Evolutionary conservation across 2,329 filamentous ascomycete species (phyloP), one percentile per base, ranked within the genome.

Genomic region (Calonectria pteridis): DNA sequence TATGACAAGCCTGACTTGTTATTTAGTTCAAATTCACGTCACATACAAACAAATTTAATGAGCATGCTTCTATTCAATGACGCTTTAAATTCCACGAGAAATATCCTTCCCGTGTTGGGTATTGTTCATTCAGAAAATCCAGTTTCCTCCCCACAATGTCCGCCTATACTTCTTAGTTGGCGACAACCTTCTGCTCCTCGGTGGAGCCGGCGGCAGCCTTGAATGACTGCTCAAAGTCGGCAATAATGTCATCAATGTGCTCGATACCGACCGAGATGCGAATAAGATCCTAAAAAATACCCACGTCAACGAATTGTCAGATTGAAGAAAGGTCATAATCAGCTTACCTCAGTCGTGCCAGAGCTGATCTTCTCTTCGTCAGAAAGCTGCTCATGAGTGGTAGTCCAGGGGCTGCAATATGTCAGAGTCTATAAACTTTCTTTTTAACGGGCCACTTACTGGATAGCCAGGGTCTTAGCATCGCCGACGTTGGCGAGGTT

Each of bases 401-500:
- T 98, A 7, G 93, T 94, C 95, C 95, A 98, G 28, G 96, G 96
- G 85, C 85, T 86, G 16, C 7, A 33, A 10, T 23, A 11, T 11
- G 35, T 73, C 50, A 73, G 71, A 16, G n/a, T 64, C 20, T 46
- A 28, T 11, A 9, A 23, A 31, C 7, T 16, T 33, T 51, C 20
- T 28, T 35, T 3, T 31, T 20, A 13, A 23, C 33, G 71, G 63
- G 13, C 7, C 31, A 81, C 85, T 79, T 67, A 86, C 85, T 98
- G 96, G 79, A 98, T 98, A 29, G 96, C 96, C 75, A 98, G 88
- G 9, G 96, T 98, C 90, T 98, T 98, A 63, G 94, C 94, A 84
- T 98, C 96, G 72, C 96, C 96, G 33, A 98, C 96, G 83, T 99
- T 99, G 72, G 97, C 97, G 78, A 98, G 88, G 86, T 98, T 98